Evolutionary conservation across 2,329 filamentous ascomycete genomes (phyloP), one percentile per base, ranked within the genome.

Genomic region (Phyllosticta citriasiana): DNA sequence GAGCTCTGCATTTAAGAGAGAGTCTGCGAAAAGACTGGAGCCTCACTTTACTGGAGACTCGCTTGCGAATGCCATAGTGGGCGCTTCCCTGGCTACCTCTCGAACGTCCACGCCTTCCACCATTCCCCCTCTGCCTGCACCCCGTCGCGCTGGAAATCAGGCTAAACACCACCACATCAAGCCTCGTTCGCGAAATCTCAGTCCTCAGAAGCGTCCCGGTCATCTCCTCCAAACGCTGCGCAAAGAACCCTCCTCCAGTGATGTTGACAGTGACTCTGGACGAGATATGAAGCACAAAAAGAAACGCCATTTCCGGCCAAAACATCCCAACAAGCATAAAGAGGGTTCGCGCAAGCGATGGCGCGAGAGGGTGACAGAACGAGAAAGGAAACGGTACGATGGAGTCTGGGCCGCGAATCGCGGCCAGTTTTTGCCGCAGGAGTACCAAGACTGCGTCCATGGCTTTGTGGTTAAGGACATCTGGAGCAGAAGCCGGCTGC

Each of bases 341-440:
- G 89, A 93, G 70, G 89, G 87, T 0, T 82, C 87, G 3, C 82
- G 89, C 19, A 86, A 84, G 68, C 83, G 88, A 6, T 94, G 89
- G 89, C 82, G 88, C 52, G 88, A 92, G 66, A 80, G 84, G 63
- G 83, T 94, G 52, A 89, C 87, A 0, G 81, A 84, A 55, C 78
- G 84, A 4, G 88, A 94, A 69, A 79, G 88, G n/a, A 88, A 88
- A 68, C 81, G 89, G 1, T 94, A 94, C 72, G 89, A 93, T 72
- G 89, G 88, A 2, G 82, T 94, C 1, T 94, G 89, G 88, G 89
- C 89, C 1, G 89, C 88, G 52, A 94, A 94, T 67, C 84, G 85
- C 56, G 89, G 89, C 0, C 62, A 84, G 0, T 66, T 72, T 55
- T 68, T 72, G 26, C 64, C 71, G 10, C 63, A 12, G 64, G 65